Evolutionary conservation across 495 filamentous ascomycete species (phyloP).

Genomic region (Annulohypoxylon stygium): DNA sequence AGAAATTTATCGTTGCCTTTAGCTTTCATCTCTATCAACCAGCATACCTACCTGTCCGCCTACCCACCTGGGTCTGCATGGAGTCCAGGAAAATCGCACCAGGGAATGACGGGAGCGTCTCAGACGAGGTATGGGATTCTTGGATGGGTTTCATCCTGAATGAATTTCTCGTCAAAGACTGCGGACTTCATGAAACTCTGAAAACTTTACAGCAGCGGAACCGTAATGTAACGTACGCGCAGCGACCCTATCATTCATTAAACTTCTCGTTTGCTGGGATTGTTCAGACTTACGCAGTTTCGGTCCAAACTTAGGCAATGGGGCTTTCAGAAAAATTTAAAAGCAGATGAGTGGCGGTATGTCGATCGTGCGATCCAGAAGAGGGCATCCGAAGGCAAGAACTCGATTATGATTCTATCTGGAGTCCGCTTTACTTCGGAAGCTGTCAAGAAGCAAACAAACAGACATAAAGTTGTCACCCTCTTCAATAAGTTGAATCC

Average conservation of each 20-base stretch:
- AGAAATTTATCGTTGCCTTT: background rate
- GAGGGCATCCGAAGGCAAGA: conserved; percentile 6
- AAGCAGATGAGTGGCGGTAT: conserved; percentile 16
- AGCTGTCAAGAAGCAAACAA: conserved; percentile 2
- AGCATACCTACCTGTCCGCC: background rate
- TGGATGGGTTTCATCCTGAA: conserved; percentile 16
- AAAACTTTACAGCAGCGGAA: background rate
- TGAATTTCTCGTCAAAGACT: conserved; percentile 15
- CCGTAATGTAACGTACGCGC: conserved; percentile 18
- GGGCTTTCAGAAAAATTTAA: conserved; percentile 16
- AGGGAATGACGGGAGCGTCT: background rate
- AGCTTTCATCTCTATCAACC: background rate
- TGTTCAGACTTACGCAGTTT: background rate
- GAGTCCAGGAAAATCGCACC: background rate
- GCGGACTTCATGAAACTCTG: background rate
- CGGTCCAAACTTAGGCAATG: conserved; percentile 20
- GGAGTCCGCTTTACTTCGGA: conserved; percentile 3
- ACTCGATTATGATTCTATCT: conserved; percentile 11
- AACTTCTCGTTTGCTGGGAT: background rate
- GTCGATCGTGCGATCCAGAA: conserved; percentile 19
- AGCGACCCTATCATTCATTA: background rate
- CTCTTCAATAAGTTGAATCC: conserved; percentile 3
- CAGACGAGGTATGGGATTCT: conserved; percentile 8
- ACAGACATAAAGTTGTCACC: conserved; percentile 1
- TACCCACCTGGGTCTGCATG: too few species aligned